These are phyloP conservation scores for Trichoderma asperelloides DNA, from an alignment of 495 filamentous ascomycete species.

Conservation along the genomic window DNA sequence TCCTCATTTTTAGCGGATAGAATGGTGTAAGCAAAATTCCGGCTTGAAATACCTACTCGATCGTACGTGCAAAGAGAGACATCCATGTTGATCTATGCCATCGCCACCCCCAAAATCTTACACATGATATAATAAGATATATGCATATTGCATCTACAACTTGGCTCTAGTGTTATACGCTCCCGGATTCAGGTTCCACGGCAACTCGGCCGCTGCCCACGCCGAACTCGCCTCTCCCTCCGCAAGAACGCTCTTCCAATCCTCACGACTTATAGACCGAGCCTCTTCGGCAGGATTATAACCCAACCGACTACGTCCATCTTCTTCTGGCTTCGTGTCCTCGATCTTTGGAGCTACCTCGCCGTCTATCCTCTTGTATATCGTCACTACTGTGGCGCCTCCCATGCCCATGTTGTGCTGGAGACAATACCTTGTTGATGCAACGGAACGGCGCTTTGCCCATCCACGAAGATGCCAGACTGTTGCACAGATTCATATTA, in stretches of 20 bases:
- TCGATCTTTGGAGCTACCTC: not conserved
- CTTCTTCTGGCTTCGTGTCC: not conserved
- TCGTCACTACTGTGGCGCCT: not conserved
- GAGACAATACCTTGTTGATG: not conserved
- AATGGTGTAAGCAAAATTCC: not conserved
- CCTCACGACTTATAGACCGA: not conserved
- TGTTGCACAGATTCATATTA: not conserved
- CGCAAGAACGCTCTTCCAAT: not conserved
- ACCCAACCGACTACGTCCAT: not conserved
- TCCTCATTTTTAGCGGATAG: not conserved
- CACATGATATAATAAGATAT: too few relatives aligned
- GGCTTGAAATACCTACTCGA: not conserved
- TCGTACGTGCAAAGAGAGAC: too few relatives aligned
- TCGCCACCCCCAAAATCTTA: too few relatives aligned
- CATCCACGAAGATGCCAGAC: not conserved
- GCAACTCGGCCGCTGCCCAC: not conserved
- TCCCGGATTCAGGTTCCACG: not conserved
- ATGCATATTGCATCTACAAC: not conserved
- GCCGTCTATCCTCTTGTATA: not conserved
- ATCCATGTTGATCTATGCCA: too few relatives aligned
- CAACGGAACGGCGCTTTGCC: not conserved
- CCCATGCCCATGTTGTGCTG: not conserved
- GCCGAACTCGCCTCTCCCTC: not conserved
- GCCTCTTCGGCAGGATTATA: not conserved
- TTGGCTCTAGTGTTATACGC: not conserved